A percentile compares a stretch with the other conserved stretches of the same genome.
Evolutionary conservation across 2,329 filamentous ascomycete species (phyloP).

Genomic region (Pestalotiopsis sp.): DNA sequence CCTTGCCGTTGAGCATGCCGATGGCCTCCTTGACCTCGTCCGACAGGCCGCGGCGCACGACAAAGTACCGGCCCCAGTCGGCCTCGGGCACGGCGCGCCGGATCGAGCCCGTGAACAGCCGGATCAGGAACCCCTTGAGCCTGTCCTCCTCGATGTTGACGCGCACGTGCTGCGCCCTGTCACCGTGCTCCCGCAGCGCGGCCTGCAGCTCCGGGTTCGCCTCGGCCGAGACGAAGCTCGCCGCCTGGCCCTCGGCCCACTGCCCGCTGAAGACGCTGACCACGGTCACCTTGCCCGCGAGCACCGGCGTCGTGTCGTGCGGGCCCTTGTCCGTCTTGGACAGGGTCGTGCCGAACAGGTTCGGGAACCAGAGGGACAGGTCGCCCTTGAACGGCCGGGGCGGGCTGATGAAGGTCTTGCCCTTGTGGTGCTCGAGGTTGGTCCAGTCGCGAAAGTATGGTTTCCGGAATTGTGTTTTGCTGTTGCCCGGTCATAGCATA

Average conservation of each 20-base stretch:
- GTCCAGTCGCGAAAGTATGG: constrained; percentile 97
- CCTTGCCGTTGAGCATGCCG: constrained; percentile 81
- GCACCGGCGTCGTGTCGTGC: constrained; percentile 72
- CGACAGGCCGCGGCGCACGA: constrained; percentile 59
- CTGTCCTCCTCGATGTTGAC: constrained; percentile 86
- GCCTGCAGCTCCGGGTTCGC: constrained; percentile 71
- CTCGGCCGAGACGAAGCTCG: constrained; percentile 66
- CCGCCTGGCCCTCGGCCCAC: constrained; percentile 84
- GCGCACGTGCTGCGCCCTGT: constrained; percentile 73
- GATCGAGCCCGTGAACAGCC: constrained; percentile 56
- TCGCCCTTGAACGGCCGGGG: constrained; percentile 82
- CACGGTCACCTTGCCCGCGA: constrained; percentile 74
- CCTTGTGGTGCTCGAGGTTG: constrained; percentile 79
- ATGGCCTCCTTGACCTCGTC: constrained; percentile 65
- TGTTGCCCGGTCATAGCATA: constrained; percentile 31
- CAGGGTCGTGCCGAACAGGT: constrained; percentile 80
- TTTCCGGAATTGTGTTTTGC: constrained; percentile 74
- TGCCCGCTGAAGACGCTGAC: constrained; percentile 79
- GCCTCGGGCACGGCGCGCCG: constrained; percentile 49
- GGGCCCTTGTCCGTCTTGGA: constrained; percentile 51
- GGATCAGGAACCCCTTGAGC: constrained; percentile 63
- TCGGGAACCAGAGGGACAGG: constrained; percentile 88
- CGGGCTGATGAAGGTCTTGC: constrained; percentile 90
- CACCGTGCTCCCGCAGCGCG: constrained; percentile 53
- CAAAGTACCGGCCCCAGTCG: constrained; percentile 63